phyloP scores from a whole-genome alignment of 805 yeast species.

The Kuraishia molischiana region DNA sequence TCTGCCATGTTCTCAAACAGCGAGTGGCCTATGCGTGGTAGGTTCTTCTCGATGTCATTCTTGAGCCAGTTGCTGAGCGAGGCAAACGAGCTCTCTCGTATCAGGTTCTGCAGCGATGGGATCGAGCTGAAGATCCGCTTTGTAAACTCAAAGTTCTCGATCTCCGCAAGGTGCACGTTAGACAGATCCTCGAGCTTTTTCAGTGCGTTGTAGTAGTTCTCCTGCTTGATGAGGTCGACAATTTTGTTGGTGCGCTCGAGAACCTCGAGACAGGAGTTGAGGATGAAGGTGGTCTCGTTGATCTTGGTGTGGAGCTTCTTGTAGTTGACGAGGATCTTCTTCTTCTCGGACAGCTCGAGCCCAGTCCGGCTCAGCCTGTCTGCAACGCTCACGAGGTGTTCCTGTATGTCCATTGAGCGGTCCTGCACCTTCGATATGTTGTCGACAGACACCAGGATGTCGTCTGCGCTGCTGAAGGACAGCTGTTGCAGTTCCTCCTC shows the following conservation, averaged over 20 bases:
- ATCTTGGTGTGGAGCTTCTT: slow-evolving; percentile 61
- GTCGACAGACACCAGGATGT: slow-evolving; percentile 47
- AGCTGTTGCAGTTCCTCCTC: slow-evolving; percentile 54
- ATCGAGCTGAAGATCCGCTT: slow-evolving; percentile 64
- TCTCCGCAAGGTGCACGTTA: slow-evolving; percentile 53
- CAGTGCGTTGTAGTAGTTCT: slow-evolving; percentile 77
- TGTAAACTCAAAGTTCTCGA: slow-evolving; percentile 63
- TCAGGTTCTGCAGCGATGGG: slow-evolving; percentile 64
- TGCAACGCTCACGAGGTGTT: slow-evolving; percentile 48
- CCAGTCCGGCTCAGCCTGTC: slow-evolving; percentile 56
- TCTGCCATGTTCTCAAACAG: slow-evolving; percentile 42
- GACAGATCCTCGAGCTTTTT: slow-evolving; percentile 72
- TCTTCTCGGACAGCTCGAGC: slow-evolving; percentile 48
- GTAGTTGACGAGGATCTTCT: slow-evolving; percentile 46
- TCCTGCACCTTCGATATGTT: slow-evolving; percentile 53
- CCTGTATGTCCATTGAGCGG: slow-evolving; percentile 44
- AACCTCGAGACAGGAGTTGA: slow-evolving; percentile 68
- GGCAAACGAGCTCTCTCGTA: slow-evolving; percentile 65
- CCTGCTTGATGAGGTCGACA: slow-evolving; percentile 66
- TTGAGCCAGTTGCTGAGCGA: slow-evolving; percentile 56
- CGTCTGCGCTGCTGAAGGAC: slow-evolving; percentile 51
- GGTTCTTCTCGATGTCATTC: slow-evolving; percentile 50
- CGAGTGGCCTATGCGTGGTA: slow-evolving; percentile 46
- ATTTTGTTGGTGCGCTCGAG: slow-evolving; percentile 80
- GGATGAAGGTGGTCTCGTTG: slow-evolving; percentile 58